phyloP scores from a whole-genome alignment of 345 rosid species.

The Sisymbrium irio region DNA sequence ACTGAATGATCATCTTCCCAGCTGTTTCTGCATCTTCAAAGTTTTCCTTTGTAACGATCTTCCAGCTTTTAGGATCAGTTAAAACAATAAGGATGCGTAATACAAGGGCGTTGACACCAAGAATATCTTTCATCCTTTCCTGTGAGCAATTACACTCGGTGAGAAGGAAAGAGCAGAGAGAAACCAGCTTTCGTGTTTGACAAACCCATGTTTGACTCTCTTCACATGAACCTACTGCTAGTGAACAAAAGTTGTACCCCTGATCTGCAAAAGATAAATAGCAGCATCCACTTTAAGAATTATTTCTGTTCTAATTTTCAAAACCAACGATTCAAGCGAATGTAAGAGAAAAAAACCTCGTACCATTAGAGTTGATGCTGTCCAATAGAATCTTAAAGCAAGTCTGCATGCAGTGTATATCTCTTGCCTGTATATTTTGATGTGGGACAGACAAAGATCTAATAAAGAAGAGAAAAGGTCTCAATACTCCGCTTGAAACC shows the following conservation, averaged over 20 bases:
- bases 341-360: slow-evolving; percentile 14
- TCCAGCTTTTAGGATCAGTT: slow-evolving; percentile 81
- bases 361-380: slow-evolving; percentile 76
- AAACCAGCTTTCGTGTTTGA: slow-evolving; percentile 65
- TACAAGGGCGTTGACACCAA: slow-evolving; percentile 53
- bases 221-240: slow-evolving; percentile 54
- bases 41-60: slow-evolving; percentile 38
- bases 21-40: slow-evolving; percentile 51
- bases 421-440: slow-evolving; percentile 46
- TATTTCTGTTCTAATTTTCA: not conserved
- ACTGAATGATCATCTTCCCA: slow-evolving; percentile 54
- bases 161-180: slow-evolving; percentile 65
- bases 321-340: not conserved
- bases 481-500: slow-evolving; percentile 63
- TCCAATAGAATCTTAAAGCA: slow-evolving; percentile 76
- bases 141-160: slow-evolving; percentile 45
- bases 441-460: slow-evolving; percentile 44
- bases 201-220: slow-evolving; percentile 69
- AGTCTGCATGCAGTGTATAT: slow-evolving; percentile 48
- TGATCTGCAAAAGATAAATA: slow-evolving; percentile 52
- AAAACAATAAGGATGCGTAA: slow-evolving; percentile 66
- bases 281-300: not conserved
- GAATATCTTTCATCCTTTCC: slow-evolving; percentile 41
- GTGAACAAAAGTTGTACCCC: slow-evolving; percentile 58
- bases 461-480: slow-evolving; percentile 72